Evolutionary conservation across 257 asterid species (phyloP).

Genomic region (Primulina huaijiensis): DNA sequence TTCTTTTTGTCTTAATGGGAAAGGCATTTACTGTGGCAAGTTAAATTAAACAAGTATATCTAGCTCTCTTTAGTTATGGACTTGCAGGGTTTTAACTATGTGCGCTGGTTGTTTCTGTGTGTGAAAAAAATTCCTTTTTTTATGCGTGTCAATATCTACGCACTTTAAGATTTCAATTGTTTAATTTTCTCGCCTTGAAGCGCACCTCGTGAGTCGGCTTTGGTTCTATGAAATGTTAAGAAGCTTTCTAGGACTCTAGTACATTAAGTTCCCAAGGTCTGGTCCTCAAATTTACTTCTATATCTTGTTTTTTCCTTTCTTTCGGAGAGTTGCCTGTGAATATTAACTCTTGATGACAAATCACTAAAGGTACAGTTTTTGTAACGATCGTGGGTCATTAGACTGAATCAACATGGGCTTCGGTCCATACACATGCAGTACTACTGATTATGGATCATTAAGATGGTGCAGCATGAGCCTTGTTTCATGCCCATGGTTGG

Average conservation of each 20-base stretch:
- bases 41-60: neutral
- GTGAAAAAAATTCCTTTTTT: neutral
- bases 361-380: neutral
- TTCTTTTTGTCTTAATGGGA: neutral
- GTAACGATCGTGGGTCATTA: too few species aligned
- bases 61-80: neutral
- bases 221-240: neutral
- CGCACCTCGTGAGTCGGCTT: neutral
- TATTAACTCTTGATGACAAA: neutral
- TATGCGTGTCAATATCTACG: neutral
- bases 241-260: neutral
- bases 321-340: neutral
- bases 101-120: neutral
- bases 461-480: too few species aligned
- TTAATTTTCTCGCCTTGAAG: neutral
- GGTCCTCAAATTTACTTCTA: neutral
- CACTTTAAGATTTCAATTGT: neutral
- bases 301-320: neutral
- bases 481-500: too few species aligned
- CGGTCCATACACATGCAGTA: too few species aligned
- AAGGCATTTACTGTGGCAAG: neutral
- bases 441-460: too few species aligned
- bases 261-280: neutral
- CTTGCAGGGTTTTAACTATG: conserved; percentile 1
- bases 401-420: too few species aligned